Conservation (phyloP, 148 eudicot species). For the Polygonum aviculare region DNA sequence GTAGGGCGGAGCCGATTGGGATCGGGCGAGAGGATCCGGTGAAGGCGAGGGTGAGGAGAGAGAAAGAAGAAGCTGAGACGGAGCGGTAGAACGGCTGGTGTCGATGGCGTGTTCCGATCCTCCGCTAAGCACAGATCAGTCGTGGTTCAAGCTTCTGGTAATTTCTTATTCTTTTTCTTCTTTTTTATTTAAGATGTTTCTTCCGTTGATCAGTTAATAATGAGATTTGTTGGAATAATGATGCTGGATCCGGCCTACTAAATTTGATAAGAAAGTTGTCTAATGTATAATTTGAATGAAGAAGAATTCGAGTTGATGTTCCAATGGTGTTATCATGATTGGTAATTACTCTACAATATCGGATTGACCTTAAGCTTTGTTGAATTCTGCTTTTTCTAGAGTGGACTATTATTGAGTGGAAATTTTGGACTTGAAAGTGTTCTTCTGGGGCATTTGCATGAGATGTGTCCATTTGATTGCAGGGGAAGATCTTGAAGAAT, state of each 20-base stretch:
- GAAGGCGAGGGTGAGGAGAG: too few species aligned
- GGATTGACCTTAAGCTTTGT: neutral
- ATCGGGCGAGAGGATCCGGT: too few species aligned
- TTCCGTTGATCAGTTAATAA: neutral
- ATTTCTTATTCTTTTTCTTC: neutral
- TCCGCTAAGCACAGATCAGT: conserved; percentile 59
- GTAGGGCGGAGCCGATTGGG: too few species aligned
- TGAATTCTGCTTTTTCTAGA: neutral
- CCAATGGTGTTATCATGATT: neutral
- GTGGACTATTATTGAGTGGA: neutral
- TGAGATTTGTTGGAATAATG: too few species aligned
- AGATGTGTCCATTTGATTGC: conserved; percentile 15
- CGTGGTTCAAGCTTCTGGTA: conserved; percentile 60
- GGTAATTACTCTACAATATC: neutral
- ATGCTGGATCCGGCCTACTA: neutral
- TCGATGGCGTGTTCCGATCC: conserved; percentile 33
- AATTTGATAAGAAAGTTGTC: neutral
- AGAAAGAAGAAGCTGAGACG: too few species aligned
- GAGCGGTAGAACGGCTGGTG: conserved; percentile 25
- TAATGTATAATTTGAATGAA: neutral
- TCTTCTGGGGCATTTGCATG: conserved; percentile 10
- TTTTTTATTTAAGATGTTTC: neutral
- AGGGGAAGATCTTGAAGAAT: conserved; percentile 67
- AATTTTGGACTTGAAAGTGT: neutral
- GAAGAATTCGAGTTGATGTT: neutral